Evolutionary conservation across 2,329 filamentous ascomycete species (phyloP).

Genomic region (Nannizziopsis arthrosporioides): DNA sequence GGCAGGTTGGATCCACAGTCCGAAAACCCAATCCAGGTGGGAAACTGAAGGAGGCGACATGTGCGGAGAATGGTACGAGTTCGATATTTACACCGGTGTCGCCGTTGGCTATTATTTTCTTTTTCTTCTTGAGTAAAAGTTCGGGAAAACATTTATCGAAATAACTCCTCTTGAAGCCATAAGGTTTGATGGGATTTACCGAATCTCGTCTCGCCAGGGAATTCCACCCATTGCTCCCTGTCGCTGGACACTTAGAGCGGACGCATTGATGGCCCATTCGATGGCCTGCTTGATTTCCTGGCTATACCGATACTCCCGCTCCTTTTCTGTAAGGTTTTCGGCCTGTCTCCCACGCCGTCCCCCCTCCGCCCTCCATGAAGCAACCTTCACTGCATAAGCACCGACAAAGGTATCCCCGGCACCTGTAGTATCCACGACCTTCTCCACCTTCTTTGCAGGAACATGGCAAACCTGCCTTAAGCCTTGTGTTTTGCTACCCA

Average conservation of each 20-base stretch:
- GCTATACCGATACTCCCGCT: slow-evolving; percentile 30
- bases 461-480: slow-evolving; percentile 34
- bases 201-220: slow-evolving; percentile 37
- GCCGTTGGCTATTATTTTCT: too few relatives aligned
- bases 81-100: too few relatives aligned
- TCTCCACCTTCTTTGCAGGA: slow-evolving; percentile 52
- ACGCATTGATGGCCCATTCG: slow-evolving; percentile 33
- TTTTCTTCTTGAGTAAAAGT: too few relatives aligned
- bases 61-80: too few relatives aligned
- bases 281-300: slow-evolving; percentile 37
- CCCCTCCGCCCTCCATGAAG: slow-evolving; percentile 37
- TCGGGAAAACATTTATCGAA: too few relatives aligned
- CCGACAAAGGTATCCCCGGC: slow-evolving; percentile 94
- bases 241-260: slow-evolving; percentile 35
- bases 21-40: too few relatives aligned
- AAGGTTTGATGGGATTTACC: not conserved
- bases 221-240: slow-evolving; percentile 39
- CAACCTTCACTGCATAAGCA: slow-evolving; percentile 65
- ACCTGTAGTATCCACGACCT: slow-evolving; percentile 83
- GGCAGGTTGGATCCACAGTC: too few relatives aligned
- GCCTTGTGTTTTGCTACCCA: slow-evolving; percentile 32
- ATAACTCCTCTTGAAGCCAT: too few relatives aligned
- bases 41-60: too few relatives aligned
- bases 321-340: slow-evolving; percentile 29
- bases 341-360: slow-evolving; percentile 42